These are phyloP conservation scores for Sordariomycetes sp. DNA, from an alignment of 2,329 filamentous ascomycete genomes.

Conservation along the genomic window DNA sequence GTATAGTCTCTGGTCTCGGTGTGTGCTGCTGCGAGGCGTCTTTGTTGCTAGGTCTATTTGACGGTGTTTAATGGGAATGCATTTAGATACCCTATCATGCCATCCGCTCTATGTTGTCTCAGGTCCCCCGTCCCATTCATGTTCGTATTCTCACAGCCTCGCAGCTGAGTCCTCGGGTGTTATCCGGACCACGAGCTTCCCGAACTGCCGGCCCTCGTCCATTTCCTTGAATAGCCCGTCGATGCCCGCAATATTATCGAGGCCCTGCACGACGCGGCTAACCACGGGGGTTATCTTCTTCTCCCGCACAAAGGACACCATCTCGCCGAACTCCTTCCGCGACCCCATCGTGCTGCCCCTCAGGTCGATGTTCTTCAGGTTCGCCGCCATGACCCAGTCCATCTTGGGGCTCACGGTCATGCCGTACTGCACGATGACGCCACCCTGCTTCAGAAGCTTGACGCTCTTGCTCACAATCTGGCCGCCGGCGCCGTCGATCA, in stretches of 20 bases:
- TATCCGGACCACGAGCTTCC: conserved; percentile 78
- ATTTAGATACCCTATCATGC: conserved; percentile 3
- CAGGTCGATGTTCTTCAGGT: conserved; percentile 80
- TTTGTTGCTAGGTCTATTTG: background rate
- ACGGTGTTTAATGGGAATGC: conserved; percentile 3
- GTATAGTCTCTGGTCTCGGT: background rate
- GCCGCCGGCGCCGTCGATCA: conserved; percentile 86
- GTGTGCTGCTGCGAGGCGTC: background rate
- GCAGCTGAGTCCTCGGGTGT: conserved; percentile 17
- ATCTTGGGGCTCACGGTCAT: conserved; percentile 85
- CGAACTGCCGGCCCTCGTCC: conserved; percentile 77
- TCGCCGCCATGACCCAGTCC: conserved; percentile 75
- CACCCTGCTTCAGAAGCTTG: conserved; percentile 67
- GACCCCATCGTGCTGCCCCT: conserved; percentile 87
- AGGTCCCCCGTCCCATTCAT: background rate
- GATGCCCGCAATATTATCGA: conserved; percentile 70
- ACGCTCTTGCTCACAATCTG: conserved; percentile 63
- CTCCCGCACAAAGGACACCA: conserved; percentile 70
- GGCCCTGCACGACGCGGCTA: conserved; percentile 59
- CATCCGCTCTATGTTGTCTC: background rate
- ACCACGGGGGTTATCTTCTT: conserved; percentile 69
- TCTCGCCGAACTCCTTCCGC: conserved; percentile 77
- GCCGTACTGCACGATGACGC: conserved; percentile 77
- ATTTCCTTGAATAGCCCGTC: conserved; percentile 80
- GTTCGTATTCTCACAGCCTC: conserved; percentile 25